Conservation (phyloP, 805 yeast genomes). For the Schizosaccharomyces osmophilus region DNA sequence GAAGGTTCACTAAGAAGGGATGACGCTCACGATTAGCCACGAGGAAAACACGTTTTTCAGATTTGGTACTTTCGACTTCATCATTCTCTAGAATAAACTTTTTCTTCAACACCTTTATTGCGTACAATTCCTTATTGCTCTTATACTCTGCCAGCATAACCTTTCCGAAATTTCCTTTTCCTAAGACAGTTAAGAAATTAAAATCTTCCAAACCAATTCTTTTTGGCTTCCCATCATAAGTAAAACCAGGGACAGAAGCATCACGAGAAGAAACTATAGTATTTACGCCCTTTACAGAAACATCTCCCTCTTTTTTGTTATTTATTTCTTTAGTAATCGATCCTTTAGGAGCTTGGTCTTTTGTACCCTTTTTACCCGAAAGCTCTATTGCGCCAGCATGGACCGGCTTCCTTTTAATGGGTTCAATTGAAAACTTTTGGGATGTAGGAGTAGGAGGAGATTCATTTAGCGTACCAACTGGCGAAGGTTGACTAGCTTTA, state of each 20-base stretch:
- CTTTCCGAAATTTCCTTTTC: constrained; percentile 96
- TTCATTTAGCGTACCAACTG: neutral
- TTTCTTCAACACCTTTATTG: constrained; percentile 87
- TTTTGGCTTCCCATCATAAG: neutral
- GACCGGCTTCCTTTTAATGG: constrained; percentile 7
- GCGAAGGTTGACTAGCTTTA: neutral
- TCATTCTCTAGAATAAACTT: constrained; percentile 87
- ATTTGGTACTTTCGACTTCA: constrained; percentile 82
- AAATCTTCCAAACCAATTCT: constrained; percentile 74
- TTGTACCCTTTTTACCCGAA: too few species aligned
- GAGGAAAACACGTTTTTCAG: constrained; percentile 77
- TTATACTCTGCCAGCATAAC: constrained; percentile 92
- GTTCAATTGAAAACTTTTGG: constrained; percentile 10
- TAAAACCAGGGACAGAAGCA: neutral
- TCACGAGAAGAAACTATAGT: neutral
- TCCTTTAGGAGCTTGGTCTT: too few species aligned
- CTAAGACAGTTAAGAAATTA: constrained; percentile 77
- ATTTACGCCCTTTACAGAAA: too few species aligned
- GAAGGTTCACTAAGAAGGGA: constrained; percentile 76
- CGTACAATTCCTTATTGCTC: constrained; percentile 58
- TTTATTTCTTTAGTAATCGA: too few species aligned
- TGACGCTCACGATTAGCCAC: constrained; percentile 67
- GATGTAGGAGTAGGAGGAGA: constrained; percentile 6
- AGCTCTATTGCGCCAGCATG: neutral
- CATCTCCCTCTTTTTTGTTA: too few species aligned